Base-by-base conservation (phyloP, 495 filamentous ascomycete species). In the Ramalina intermedia region DNA sequence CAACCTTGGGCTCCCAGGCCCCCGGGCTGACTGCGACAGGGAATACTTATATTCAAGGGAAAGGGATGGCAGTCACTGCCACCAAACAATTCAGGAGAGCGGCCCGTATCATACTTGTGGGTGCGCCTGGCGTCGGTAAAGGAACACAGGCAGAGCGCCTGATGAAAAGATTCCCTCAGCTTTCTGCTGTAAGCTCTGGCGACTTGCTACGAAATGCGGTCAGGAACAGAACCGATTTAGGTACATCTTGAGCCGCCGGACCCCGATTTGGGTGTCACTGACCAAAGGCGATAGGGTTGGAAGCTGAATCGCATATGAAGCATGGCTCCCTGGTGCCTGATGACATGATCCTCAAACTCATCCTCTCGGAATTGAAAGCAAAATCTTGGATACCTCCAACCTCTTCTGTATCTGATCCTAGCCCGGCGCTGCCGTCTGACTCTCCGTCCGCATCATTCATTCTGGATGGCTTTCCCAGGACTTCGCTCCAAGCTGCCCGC, bases 381-480 rank as follows among this genome's bases (percentile, higher is more conserved):
- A 95, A 96, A 69, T 90, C 85, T 57, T 98, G 89, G 89, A 70
- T 96, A 38, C 71, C 66, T 26, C 54, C 58, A 47, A 63, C 58
- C 43, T 62, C 59, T 50, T 71, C 49, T 53, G 63, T 62, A 56
- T 58, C 53, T 26, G 41, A 56, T 60, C 46, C 53, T 49, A 46
- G 47, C 14, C 64, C 61, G 17, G 50, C 67, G 14, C 67, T 63
- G 29, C 61, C 76, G 42, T 80, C 79, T 41, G 73, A 91, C 41
- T 74, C 79, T 50, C 80, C 91, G 0, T 67, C 76, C 12, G 85
- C 89, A 18, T 94, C 86, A 14, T 98, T 96, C 63, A 79, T 98
- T 52, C 82, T 98, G 42, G 91, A 98, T 61, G 91, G 91, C 18
- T 98, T 96, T 65, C 91, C 91, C 4, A 84, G 91, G 51, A 98